These are phyloP conservation scores for Solanum corneliomulleri DNA, from an alignment of 257 asterid species.

Conservation along the genomic window DNA sequence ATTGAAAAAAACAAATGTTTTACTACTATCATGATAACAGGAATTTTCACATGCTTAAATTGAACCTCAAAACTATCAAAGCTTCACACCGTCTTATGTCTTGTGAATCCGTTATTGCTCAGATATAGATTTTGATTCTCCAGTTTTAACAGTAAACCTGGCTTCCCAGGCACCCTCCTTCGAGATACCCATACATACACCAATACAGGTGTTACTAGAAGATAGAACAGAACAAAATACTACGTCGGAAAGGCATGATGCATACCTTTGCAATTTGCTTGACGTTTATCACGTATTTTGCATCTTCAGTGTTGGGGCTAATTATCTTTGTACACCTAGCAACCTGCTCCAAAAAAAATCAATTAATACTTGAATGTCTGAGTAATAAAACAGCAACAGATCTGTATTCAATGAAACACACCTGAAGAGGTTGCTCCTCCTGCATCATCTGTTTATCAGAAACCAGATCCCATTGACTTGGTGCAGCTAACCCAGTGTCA, in stretches of 20 bases:
- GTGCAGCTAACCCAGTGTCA: constrained; percentile 96
- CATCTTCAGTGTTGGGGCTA: constrained; percentile 75
- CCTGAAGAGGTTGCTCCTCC: constrained; percentile 98
- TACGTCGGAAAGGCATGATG: not conserved
- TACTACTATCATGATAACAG: not conserved
- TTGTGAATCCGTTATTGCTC: not conserved
- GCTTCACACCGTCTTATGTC: not conserved
- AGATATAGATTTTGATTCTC: not conserved
- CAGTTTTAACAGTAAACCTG: not conserved
- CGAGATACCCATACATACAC: not conserved
- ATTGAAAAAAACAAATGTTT: not conserved
- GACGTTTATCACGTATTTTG: constrained; percentile 62
- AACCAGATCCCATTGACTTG: constrained; percentile 98
- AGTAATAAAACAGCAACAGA: not conserved
- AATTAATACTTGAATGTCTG: not conserved
- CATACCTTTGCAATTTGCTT: constrained; percentile 67
- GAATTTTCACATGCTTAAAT: not conserved
- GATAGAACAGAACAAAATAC: not conserved
- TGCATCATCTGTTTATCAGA: constrained; percentile 99
- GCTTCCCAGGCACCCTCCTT: not conserved
- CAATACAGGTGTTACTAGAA: not conserved
- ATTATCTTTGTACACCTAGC: constrained; percentile 94
- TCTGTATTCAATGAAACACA: not conserved
- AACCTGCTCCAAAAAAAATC: constrained; percentile 31
- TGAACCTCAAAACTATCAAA: not conserved